phyloP scores from a whole-genome alignment of 73 alveolate species.

The Paramecium octaurelia region DNA sequence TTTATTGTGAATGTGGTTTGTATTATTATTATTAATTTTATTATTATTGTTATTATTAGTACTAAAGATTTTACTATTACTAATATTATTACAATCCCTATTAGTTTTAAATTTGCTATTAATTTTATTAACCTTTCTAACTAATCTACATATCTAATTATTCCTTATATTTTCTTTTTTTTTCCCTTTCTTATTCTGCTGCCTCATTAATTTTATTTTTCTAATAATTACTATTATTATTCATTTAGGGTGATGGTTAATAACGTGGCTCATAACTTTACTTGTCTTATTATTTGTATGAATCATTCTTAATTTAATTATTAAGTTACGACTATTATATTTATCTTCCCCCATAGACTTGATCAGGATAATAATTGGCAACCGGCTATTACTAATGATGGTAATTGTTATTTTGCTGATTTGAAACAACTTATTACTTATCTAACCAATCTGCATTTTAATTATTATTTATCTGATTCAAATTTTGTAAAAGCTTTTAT shows the following conservation, averaged over 20 bases:
- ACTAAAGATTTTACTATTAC: not conserved
- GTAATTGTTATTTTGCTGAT: not conserved
- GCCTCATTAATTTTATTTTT: not conserved
- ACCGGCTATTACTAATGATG: not conserved
- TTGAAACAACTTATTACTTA: not conserved
- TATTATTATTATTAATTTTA: not conserved
- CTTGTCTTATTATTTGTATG: not conserved
- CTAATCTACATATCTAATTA: not conserved
- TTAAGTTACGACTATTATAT: not conserved
- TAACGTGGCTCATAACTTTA: not conserved
- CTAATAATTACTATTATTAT: not conserved
- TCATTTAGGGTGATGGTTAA: not conserved
- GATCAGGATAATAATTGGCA: not conserved
- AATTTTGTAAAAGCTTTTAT: not conserved
- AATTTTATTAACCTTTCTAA: not conserved
- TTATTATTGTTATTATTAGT: not conserved
- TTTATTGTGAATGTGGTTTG: not conserved
- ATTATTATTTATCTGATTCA: not conserved
- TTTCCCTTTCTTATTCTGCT: not conserved
- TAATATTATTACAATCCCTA: not conserved
- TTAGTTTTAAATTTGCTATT: not conserved
- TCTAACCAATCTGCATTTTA: slow-evolving; percentile 41
- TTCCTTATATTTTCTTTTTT: slow-evolving; percentile 33
- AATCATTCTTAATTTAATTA: not conserved
- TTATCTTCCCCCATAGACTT: not conserved